Percentiles rank a stretch among this genome's conserved stretches.
Conservation (phyloP, 2,329 filamentous ascomycete species). For the Botrytis medusae region DNA sequence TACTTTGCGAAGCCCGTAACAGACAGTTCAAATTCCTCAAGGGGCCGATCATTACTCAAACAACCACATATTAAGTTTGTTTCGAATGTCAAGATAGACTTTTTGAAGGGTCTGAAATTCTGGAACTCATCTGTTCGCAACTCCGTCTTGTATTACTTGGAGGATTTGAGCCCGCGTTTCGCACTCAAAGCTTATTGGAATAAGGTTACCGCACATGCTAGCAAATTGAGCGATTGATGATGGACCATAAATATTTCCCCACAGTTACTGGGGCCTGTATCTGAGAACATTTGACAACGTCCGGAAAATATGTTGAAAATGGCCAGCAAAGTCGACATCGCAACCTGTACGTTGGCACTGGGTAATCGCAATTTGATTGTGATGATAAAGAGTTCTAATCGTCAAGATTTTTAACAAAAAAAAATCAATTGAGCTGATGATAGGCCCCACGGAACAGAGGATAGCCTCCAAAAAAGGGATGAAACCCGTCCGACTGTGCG, state of each 20-base stretch:
- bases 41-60: neutral
- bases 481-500: neutral
- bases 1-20: neutral
- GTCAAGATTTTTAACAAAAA: neutral
- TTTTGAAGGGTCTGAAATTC: neutral
- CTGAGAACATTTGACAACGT: too few species aligned
- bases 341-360: neutral
- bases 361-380: neutral
- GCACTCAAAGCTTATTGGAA: neutral
- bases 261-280: neutral
- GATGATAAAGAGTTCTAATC: neutral
- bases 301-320: neutral
- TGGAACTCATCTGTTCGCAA: neutral
- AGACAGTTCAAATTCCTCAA: neutral
- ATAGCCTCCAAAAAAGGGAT: neutral
- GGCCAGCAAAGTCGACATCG: neutral
- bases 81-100: neutral
- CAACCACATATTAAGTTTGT: neutral
- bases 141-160: neutral
- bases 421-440: neutral
- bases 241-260: neutral
- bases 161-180: neutral
- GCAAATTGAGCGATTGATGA: neutral
- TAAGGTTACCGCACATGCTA: neutral
- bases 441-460: neutral